phyloP scores from a whole-genome alignment of 805 yeast genomes.

The Jamesozyma jinghongensis region DNA sequence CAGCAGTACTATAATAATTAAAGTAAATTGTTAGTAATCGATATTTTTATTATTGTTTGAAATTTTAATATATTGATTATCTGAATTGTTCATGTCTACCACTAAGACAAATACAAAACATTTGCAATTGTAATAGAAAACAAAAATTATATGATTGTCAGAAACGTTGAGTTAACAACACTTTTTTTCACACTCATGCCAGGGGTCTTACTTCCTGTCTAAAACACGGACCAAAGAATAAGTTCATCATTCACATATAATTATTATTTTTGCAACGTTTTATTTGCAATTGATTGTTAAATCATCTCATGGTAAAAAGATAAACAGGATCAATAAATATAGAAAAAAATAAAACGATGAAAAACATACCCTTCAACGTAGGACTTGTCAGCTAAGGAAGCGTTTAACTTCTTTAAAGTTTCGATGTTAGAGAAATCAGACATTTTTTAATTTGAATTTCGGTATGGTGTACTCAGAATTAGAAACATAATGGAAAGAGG shows the following conservation, averaged over 20 bases:
- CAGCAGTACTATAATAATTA: constrained; percentile 51
- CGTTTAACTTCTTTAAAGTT: constrained; percentile 66
- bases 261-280: neutral
- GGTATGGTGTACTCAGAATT: neutral
- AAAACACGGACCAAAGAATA: constrained; percentile 27
- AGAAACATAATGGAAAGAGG: neutral
- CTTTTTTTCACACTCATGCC: constrained; percentile 74
- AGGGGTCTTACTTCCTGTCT: constrained; percentile 95
- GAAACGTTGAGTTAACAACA: constrained; percentile 34
- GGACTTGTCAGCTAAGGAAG: constrained; percentile 82
- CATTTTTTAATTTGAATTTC: constrained; percentile 34
- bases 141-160: constrained; percentile 18
- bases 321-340: too few species aligned
- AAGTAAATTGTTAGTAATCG: constrained; percentile 4
- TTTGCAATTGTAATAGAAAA: neutral
- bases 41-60: too few species aligned
- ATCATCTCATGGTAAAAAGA: too few species aligned
- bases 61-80: too few species aligned
- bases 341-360: neutral
- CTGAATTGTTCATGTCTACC: too few species aligned
- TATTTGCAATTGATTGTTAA: neutral
- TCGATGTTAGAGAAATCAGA: constrained; percentile 77
- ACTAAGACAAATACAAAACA: too few species aligned
- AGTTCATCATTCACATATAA: constrained; percentile 12
- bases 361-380: constrained; percentile 89